These are phyloP conservation scores for Coemansia sp. DNA, from an alignment of 371 early-diverging fungal species.

Conservation along the genomic window DNA sequence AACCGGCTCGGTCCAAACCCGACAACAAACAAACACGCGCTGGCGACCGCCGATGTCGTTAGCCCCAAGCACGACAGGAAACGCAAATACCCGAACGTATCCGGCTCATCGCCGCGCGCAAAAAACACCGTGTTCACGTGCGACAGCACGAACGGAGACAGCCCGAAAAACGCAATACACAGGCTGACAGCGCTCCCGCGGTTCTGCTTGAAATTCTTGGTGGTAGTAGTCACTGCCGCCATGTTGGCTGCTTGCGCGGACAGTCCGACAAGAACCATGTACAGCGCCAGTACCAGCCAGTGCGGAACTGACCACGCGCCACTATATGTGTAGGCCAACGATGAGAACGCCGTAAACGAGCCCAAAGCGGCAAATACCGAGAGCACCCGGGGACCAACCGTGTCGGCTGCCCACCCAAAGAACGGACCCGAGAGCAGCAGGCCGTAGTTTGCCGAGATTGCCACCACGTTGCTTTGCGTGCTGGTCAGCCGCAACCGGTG, in stretches of 20 bases:
- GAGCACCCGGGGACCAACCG: constrained; percentile 51
- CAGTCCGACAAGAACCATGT: constrained; percentile 57
- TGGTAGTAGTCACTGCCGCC: constrained; percentile 58
- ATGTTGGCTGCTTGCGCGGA: constrained; percentile 61
- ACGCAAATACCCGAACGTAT: constrained; percentile 41
- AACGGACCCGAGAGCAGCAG: constrained; percentile 55
- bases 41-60: constrained; percentile 26
- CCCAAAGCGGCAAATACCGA: constrained; percentile 45
- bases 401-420: constrained; percentile 57
- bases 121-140: constrained; percentile 57
- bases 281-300: constrained; percentile 47
- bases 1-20: constrained; percentile 46
- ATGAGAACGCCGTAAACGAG: constrained; percentile 42
- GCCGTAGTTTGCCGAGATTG: constrained; percentile 56
- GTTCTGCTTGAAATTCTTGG: constrained; percentile 58
- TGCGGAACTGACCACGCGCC: constrained; percentile 25
- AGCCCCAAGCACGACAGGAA: constrained; percentile 43
- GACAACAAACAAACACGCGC: constrained; percentile 29
- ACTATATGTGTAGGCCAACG: constrained; percentile 45
- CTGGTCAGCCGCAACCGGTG: constrained; percentile 47
- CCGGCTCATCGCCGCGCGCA: constrained; percentile 28
- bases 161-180: constrained; percentile 64
- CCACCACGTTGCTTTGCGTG: constrained; percentile 52
- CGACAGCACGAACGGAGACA: constrained; percentile 68
- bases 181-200: constrained; percentile 66